Conservation (phyloP, 345 rosid genomes). For the Arabidopsis thaliana region DNA sequence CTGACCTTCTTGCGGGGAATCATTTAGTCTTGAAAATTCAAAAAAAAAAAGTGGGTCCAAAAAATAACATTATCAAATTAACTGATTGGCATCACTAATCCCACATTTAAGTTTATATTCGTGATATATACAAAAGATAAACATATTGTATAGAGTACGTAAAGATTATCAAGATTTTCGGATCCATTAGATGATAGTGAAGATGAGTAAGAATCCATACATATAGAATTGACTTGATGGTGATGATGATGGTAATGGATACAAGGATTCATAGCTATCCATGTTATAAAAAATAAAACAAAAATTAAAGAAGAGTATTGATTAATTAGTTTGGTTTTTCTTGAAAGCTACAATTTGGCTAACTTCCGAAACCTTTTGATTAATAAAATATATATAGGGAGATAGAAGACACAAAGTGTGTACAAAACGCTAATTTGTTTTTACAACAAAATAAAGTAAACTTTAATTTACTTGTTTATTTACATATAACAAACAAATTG, state of each 20-base stretch:
- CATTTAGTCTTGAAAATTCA: constrained; percentile 35
- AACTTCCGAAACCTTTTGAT: constrained; percentile 26
- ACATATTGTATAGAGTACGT: constrained; percentile 2
- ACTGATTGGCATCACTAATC: constrained; percentile 27
- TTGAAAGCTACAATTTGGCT: constrained; percentile 43
- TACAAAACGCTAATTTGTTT: constrained; percentile 3
- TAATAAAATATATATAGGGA: not conserved
- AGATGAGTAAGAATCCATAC: constrained; percentile 21
- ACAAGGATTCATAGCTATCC: constrained; percentile 18
- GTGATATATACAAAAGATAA: constrained; percentile 4
- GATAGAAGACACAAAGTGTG: constrained; percentile 8
- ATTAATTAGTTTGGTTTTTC: constrained; percentile 38
- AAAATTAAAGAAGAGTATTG: not conserved
- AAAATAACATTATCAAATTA: constrained; percentile 14
- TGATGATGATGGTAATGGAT: constrained; percentile 16
- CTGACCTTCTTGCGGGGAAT: constrained; percentile 32
- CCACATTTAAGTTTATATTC: constrained; percentile 25
- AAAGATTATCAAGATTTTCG: constrained; percentile 8
- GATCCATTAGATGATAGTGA: constrained; percentile 18
- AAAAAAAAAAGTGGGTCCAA: constrained; percentile 38
- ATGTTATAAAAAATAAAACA: constrained; percentile 4
- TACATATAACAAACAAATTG: not conserved
- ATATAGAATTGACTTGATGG: constrained; percentile 9
- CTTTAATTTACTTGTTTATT: not conserved
- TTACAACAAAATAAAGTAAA: not conserved